Evolutionary conservation across 768 basidiomycete species (phyloP), one percentile per base, ranked within the genome.

Genomic region (Lactifluus subvellereus): DNA sequence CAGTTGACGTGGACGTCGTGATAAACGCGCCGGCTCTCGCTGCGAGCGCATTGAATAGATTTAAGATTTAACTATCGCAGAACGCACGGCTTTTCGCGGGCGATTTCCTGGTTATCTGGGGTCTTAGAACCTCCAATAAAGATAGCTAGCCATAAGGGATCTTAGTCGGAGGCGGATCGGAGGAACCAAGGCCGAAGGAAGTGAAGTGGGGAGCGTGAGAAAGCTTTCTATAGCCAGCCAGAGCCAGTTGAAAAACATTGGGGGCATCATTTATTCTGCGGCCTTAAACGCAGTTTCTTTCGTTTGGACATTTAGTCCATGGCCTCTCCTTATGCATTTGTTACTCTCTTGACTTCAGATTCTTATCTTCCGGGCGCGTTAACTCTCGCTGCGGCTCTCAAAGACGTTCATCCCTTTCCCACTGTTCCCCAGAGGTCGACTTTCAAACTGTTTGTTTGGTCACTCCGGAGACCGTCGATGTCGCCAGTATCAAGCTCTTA

Each of bases 311-410:
- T 59, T 63, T 67, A 65, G 69, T 73, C 69, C 71, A 89, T 88
- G 88, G 79, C 84, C 75, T 61, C 70, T 78, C 78, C 78, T 73
- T 87, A 83, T 81, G 92, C 91, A 69, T 91, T 97, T 74, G 92
- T 89, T 68, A 92, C 96, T 47, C 88, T 99, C 68, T 77, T 98
- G 70, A 94, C 96, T 60, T 92, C 94, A 37, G 89, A 95, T 72
- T 79, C 81, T 32, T 99, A 99, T 77, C 86, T 98, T 57, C 92
- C 93, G 38, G 97, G 97, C 58, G 94, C 90, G 38, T 86, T 98
- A 68, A 83, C 89, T 62, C 80, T 94, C 70, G 89, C 84, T 37
- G 90, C 89, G 58, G 90, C 96, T 16, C 82, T 99, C 68, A 83
- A 82, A 59, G 90, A 94, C 64, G 72, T 92, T 47, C 94, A 95